Base-by-base conservation (phyloP, 2,329 filamentous ascomycete genomes). In the Fusarium sp. region DNA sequence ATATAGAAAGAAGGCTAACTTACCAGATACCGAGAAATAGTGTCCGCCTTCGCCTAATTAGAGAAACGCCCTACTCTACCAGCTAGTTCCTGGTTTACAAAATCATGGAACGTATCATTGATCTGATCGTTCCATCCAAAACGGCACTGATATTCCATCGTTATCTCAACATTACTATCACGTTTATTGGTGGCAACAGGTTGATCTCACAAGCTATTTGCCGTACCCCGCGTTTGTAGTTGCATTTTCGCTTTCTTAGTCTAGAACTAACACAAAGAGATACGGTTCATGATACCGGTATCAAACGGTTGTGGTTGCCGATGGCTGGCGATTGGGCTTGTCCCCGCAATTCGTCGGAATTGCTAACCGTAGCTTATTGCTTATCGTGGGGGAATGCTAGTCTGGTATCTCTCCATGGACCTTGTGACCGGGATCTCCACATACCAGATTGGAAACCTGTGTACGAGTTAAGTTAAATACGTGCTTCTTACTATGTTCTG, bases 271-370 rank as follows among this genome's bases (percentile, higher is more conserved):
- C 10, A 37, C 5, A 7, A 6, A 22, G 16, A 22, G 30, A 45
- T 16, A 32, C 61, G 61, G 61, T 27, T 45, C 20, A 25, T n/a
- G 12, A 27, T 46, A 20, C 61, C 61, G 61, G 25, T 25, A 14
- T 7, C 6, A 5, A 24, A 20, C 61, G 61, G 61, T 29, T 47
- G 49, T 27, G 24, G 9, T 22, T 29, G 24, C 61, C 61, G 61
- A 59, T 18, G 4, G n/a, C 13, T 16, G 14, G n/a, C n/a, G 10
- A 32, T 29, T 48, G 42, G 22, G 18, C 8, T 22, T 10, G 22
- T 30, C 61, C n/a, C 61, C 61, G 12, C 61, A 59, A 24, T 57
- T 44, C 18, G 6, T 48, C 61, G 61, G 61, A 46, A 52, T 41
- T 3, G 4, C n/a, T 42, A 51, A 51, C 61, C 61, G 61, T 65